phyloP scores from a whole-genome alignment of 345 rosid genomes.

The Aegle marmelos region DNA sequence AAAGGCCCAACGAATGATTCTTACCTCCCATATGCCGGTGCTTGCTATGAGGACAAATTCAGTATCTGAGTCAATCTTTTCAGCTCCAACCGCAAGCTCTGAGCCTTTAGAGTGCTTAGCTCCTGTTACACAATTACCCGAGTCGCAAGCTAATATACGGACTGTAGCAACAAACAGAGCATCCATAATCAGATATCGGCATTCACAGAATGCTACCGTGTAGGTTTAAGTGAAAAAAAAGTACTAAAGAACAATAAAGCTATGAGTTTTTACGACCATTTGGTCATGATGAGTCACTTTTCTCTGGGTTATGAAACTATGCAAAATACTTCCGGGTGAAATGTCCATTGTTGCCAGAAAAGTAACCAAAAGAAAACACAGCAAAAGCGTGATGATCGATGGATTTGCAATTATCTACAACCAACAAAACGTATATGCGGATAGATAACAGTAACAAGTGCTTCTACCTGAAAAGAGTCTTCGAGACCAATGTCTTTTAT shows the following conservation, averaged over 20 bases:
- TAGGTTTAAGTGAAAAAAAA: background rate
- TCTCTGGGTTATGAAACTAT: background rate
- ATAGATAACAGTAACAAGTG: background rate
- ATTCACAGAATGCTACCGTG: background rate
- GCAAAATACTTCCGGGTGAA: too few species aligned
- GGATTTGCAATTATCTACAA: background rate
- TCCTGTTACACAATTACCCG: constrained; percentile 21
- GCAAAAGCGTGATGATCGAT: too few species aligned
- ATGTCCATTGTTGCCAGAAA: background rate
- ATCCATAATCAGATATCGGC: background rate
- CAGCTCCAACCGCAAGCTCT: constrained; percentile 36
- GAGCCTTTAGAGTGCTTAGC: constrained; percentile 20
- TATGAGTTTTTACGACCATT: background rate
- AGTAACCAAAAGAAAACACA: background rate
- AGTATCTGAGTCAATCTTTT: constrained; percentile 43
- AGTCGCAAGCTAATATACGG: constrained; percentile 32
- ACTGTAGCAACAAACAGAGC: constrained; percentile 7
- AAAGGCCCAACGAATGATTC: background rate
- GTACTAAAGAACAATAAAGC: background rate
- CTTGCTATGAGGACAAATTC: constrained; percentile 72
- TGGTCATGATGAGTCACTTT: background rate
- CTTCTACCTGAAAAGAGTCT: constrained; percentile 40
- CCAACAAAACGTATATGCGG: background rate
- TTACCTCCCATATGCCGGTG: constrained; percentile 78
- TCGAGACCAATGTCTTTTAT: constrained; percentile 47